A percentile compares a stretch with the other conserved stretches of the same genome.
Conservation (phyloP, 2,329 filamentous ascomycete genomes). For the Raffaelea deltoideospora region DNA sequence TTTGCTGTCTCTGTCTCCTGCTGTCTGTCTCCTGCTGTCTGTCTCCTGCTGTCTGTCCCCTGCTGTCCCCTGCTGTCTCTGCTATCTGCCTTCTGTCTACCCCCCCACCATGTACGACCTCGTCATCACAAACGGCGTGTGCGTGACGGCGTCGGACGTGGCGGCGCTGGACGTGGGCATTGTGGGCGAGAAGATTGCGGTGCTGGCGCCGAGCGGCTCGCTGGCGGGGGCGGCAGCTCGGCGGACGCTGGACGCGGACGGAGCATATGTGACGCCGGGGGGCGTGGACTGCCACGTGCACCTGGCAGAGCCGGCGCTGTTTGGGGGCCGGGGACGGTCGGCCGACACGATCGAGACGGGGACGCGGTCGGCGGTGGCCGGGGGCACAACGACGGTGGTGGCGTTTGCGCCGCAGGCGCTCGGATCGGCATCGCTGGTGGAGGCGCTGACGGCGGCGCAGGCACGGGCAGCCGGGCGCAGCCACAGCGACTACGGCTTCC, state of each 20-base stretch:
- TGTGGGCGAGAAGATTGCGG: slow-evolving; percentile 24
- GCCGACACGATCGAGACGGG: slow-evolving; percentile 23
- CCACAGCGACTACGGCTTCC: slow-evolving; percentile 43
- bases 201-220: slow-evolving; percentile 22
- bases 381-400: slow-evolving; percentile 43
- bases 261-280: slow-evolving; percentile 26
- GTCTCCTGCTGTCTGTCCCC: too few species aligned
- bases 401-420: slow-evolving; percentile 40
- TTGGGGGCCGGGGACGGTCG: slow-evolving; percentile 17
- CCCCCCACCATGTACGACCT: slow-evolving; percentile 18
- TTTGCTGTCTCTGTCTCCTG: too few species aligned
- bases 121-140: slow-evolving; percentile 26
- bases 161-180: slow-evolving; percentile 25
- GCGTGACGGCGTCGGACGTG: slow-evolving; percentile 26
- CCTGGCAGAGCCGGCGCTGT: slow-evolving; percentile 22
- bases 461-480: slow-evolving; percentile 24
- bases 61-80: too few species aligned
- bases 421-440: slow-evolving; percentile 26
- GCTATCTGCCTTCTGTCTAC: not conserved
- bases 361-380: slow-evolving; percentile 38
- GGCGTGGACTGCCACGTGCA: slow-evolving; percentile 26
- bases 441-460: slow-evolving; percentile 31
- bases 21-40: too few species aligned
- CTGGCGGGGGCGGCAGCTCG: slow-evolving; percentile 15
- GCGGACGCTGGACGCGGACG: slow-evolving; percentile 24